Conservation (phyloP, 768 basidiomycete genomes). For the Auriscalpium orientale region DNA sequence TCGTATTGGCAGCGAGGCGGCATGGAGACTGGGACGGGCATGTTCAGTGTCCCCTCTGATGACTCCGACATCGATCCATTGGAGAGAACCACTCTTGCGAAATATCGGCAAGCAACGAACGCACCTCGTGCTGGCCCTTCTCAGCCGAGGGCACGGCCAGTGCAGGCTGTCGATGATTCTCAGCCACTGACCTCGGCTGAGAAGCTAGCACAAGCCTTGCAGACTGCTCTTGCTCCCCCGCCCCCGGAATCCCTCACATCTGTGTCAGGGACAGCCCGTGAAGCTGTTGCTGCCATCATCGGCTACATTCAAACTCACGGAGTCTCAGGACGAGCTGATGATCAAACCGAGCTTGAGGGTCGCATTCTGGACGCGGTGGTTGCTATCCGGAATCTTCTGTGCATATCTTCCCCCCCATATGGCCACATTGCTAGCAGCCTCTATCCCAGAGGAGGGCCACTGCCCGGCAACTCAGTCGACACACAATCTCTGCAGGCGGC, state of each 20-base stretch:
- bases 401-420: conserved; percentile 50
- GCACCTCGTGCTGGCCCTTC: not conserved
- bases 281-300: conserved; percentile 56
- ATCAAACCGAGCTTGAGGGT: conserved; percentile 52
- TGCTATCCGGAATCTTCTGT: conserved; percentile 75
- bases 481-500: conserved; percentile 40
- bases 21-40: conserved; percentile 28
- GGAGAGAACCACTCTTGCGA: conserved; percentile 20
- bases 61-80: conserved; percentile 64
- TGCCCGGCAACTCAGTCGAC: not conserved
- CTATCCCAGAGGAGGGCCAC: conserved; percentile 5
- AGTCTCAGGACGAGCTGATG: conserved; percentile 40
- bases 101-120: conserved; percentile 8
- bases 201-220: conserved; percentile 57
- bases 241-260: conserved; percentile 54
- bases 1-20: conserved; percentile 22
- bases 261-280: conserved; percentile 49
- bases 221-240: conserved; percentile 49
- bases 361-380: conserved; percentile 57
- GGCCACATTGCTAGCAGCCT: conserved; percentile 46
- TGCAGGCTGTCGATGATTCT: not conserved
- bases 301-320: conserved; percentile 47
- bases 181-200: conserved; percentile 60
- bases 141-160: no score
- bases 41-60: conserved; percentile 69